Percentiles rank a stretch among this genome's conserved stretches.
Conservation (phyloP, 2,329 filamentous ascomycete genomes). For the Trichoderma brevicompactum region DNA sequence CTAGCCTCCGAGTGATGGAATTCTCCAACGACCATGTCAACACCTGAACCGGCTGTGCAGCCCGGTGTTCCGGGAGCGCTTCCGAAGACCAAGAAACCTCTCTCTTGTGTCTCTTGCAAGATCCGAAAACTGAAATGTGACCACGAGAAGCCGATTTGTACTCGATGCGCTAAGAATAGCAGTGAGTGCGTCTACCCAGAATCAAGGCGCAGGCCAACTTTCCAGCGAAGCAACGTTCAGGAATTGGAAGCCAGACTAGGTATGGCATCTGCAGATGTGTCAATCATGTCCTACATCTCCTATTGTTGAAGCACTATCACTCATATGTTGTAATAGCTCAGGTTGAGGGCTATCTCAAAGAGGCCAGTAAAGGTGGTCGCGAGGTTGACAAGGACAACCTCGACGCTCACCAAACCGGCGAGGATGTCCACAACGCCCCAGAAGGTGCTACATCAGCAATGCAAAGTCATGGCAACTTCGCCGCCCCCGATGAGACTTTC, state of each 20-base stretch:
- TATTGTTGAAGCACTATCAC: background rate
- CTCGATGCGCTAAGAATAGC: slow-evolving; percentile 74
- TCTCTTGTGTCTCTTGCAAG: slow-evolving; percentile 85
- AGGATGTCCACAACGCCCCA: background rate
- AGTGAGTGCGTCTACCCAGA: slow-evolving; percentile 87
- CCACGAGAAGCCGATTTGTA: slow-evolving; percentile 75
- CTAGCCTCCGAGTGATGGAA: background rate
- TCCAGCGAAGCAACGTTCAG: slow-evolving; percentile 88
- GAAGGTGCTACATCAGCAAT: no score
- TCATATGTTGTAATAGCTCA: slow-evolving; percentile 58
- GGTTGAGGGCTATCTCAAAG: slow-evolving; percentile 78
- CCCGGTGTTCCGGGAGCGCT: background rate
- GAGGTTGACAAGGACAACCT: background rate
- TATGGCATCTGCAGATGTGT: slow-evolving; percentile 47
- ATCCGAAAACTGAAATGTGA: slow-evolving; percentile 88
- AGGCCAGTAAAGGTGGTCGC: slow-evolving; percentile 51
- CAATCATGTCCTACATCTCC: background rate
- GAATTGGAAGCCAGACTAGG: slow-evolving; percentile 85
- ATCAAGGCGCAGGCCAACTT: slow-evolving; percentile 82
- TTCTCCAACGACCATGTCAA: background rate
- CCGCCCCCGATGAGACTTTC: slow-evolving; percentile 12
- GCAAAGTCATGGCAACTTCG: slow-evolving; percentile 23
- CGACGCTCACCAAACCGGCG: background rate
- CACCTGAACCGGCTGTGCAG: slow-evolving; percentile 3
- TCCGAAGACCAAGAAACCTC: slow-evolving; percentile 46